Conservation (phyloP, 495 filamentous ascomycete genomes). For the Neurospora pannonica region DNA sequence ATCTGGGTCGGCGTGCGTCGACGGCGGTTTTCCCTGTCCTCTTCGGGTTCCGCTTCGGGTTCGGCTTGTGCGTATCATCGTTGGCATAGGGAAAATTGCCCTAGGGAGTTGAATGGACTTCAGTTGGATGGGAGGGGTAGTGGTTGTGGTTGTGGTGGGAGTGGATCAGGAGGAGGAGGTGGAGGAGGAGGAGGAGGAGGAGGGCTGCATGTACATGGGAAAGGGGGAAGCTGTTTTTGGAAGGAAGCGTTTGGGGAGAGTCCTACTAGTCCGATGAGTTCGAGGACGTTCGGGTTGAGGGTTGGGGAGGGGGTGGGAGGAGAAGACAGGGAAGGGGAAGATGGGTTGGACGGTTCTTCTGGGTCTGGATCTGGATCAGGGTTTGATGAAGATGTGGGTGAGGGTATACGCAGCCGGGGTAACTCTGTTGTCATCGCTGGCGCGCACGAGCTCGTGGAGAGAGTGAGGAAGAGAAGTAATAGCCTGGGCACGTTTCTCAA, state of each 20-base stretch:
- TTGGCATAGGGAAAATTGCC: background rate
- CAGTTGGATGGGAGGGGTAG: background rate
- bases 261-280: background rate
- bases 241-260: constrained; percentile 5
- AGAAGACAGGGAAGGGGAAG: background rate
- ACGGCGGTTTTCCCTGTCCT: background rate
- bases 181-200: background rate
- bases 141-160: background rate
- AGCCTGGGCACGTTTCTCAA: background rate
- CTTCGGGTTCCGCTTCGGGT: background rate
- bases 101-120: background rate
- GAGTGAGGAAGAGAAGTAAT: background rate
- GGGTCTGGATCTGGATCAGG: background rate
- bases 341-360: background rate
- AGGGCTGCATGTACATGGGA: background rate
- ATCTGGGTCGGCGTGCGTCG: constrained; percentile 4
- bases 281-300: background rate
- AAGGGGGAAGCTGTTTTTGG: constrained; percentile 3
- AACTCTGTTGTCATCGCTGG: background rate
- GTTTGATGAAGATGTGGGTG: background rate
- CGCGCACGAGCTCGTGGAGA: background rate
- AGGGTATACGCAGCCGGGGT: background rate
- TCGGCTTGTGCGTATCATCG: background rate
- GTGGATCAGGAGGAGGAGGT: background rate
- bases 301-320: background rate